Conservation (phyloP, 1,284 basidiomycete species). For the Trichosporon coremiiforme region DNA sequence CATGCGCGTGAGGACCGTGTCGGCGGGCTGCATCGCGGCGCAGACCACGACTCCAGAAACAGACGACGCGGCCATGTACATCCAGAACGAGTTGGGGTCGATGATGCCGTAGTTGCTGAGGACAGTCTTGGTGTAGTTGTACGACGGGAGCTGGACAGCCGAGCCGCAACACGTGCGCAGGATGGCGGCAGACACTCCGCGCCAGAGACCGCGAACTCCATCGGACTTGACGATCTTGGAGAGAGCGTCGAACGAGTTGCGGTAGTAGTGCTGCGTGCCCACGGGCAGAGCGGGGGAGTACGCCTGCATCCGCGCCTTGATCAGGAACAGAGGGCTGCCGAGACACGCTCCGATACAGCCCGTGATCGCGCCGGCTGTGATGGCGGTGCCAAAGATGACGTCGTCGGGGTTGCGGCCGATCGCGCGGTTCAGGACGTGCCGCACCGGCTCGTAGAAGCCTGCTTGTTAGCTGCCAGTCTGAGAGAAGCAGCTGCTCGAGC, state of each 20-base stretch:
- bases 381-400: conserved; percentile 70
- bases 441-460: conserved; percentile 96
- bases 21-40: conserved; percentile 73
- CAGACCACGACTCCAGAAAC: conserved; percentile 93
- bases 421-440: conserved; percentile 69
- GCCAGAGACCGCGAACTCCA: conserved; percentile 73
- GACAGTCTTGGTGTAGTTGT: conserved; percentile 85
- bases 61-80: conserved; percentile 82
- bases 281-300: conserved; percentile 92
- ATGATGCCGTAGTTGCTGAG: conserved; percentile 68
- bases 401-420: conserved; percentile 68
- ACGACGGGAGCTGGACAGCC: conserved; percentile 85
- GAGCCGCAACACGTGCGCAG: conserved; percentile 81
- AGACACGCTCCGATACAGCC: conserved; percentile 87
- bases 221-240: conserved; percentile 76
- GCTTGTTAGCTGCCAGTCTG: conserved; percentile 9
- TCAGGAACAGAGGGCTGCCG: conserved; percentile 91
- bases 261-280: conserved; percentile 90
- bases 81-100: conserved; percentile 74
- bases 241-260: conserved; percentile 77
- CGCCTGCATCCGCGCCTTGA: conserved; percentile 98
- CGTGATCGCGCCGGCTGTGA: conserved; percentile 82
- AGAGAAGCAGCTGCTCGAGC: no score
- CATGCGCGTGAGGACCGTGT: conserved; percentile 81
- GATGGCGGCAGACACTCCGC: conserved; percentile 92